Conservation (phyloP, 768 basidiomycete species). For the Russula sp. region DNA sequence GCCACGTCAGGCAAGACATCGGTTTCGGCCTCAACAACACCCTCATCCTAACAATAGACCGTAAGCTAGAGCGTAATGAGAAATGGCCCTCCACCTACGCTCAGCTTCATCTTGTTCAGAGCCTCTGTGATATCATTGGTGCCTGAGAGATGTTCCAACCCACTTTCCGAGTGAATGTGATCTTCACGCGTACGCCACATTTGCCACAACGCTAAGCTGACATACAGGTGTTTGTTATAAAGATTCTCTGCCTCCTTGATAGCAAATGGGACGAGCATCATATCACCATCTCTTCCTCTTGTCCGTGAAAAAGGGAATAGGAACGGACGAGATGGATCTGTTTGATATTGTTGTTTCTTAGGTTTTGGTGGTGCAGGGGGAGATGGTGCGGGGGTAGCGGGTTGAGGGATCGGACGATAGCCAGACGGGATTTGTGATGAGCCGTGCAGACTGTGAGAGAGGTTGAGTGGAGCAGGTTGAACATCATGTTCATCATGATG, state of each 20-base stretch:
- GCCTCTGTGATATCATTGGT: constrained; percentile 48
- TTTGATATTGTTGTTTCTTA: constrained; percentile 98
- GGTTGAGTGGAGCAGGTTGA: constrained; percentile 36
- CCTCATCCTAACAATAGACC: constrained; percentile 11
- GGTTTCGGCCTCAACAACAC: constrained; percentile 37
- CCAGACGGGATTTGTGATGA: constrained; percentile 34
- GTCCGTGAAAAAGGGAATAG: constrained; percentile 89
- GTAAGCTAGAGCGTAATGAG: not conserved
- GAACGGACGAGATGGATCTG: constrained; percentile 90
- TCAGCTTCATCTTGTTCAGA: constrained; percentile 27
- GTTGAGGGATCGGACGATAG: constrained; percentile 48
- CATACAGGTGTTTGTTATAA: constrained; percentile 84
- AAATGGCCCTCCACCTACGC: constrained; percentile 20
- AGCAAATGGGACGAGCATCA: constrained; percentile 82
- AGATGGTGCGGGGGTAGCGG: constrained; percentile 85
- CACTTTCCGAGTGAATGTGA: constrained; percentile 90
- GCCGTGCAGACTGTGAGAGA: constrained; percentile 27
- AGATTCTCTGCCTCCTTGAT: constrained; percentile 93
- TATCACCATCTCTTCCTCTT: constrained; percentile 42
- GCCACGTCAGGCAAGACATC: constrained; percentile 71
- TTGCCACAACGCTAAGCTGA: constrained; percentile 82
- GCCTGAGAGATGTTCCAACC: constrained; percentile 73
- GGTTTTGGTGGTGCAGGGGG: constrained; percentile 73
- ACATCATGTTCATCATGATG: constrained; percentile 71
- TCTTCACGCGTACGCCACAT: constrained; percentile 96